These are phyloP conservation scores for Yamadazyma jaroonii DNA, from an alignment of 1,139 yeast species.

Conservation along the genomic window DNA sequence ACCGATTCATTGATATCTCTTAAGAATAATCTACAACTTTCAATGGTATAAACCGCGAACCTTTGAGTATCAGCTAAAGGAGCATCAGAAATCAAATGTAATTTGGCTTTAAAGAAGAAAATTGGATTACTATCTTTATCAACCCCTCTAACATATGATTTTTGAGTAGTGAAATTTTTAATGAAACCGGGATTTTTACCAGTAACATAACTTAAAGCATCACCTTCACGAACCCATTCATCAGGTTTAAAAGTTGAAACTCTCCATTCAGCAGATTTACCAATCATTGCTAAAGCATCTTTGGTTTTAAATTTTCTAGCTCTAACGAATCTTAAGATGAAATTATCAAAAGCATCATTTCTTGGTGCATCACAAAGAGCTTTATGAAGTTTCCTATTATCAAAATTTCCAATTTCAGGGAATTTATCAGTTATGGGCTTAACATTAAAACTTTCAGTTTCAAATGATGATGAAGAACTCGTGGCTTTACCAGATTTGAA, in stretches of 20 bases:
- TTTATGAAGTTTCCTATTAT: constrained; percentile 25
- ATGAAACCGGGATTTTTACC: constrained; percentile 36
- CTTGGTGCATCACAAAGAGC: constrained; percentile 21
- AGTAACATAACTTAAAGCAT: constrained; percentile 33
- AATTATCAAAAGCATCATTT: constrained; percentile 37
- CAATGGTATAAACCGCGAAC: constrained; percentile 38
- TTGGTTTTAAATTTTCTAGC: constrained; percentile 43
- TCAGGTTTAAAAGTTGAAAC: constrained; percentile 22
- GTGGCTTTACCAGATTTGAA: constrained; percentile 8
- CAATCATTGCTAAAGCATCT: constrained; percentile 32
- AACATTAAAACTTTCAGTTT: constrained; percentile 12
- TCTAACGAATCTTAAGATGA: constrained; percentile 34
- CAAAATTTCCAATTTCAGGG: constrained; percentile 21
- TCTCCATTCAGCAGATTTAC: constrained; percentile 42
- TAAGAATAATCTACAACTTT: constrained; percentile 38
- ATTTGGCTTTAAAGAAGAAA: constrained; percentile 38
- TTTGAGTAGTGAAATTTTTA: constrained; percentile 36
- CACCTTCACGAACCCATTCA: constrained; percentile 38
- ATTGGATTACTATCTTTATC: constrained; percentile 39
- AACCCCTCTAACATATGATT: constrained; percentile 39
- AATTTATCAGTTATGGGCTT: constrained; percentile 18
- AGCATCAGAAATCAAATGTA: constrained; percentile 41
- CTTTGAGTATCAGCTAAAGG: constrained; percentile 38
- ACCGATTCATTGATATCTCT: constrained; percentile 34
- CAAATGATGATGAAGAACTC: constrained; percentile 7